Evolutionary conservation across 768 basidiomycete genomes (phyloP).

Genomic region (Pleurotus sapidus): DNA sequence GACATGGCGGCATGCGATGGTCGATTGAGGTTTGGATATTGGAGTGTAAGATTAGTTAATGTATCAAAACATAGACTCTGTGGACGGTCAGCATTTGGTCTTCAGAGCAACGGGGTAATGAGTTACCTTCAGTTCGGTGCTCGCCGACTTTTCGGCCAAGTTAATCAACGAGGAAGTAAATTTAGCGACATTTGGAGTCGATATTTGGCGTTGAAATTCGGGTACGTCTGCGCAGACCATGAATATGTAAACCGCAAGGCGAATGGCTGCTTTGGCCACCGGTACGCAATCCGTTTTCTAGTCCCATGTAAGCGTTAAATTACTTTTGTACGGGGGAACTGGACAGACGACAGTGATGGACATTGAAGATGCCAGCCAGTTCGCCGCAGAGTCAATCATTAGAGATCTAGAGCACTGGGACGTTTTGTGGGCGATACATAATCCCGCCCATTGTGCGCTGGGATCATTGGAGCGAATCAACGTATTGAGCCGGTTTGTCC

Average conservation of each 20-base stretch:
- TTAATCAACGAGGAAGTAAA: slow-evolving; percentile 57
- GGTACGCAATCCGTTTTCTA: slow-evolving; percentile 72
- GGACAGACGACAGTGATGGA: slow-evolving; percentile 69
- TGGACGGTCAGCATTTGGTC: not conserved
- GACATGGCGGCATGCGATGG: slow-evolving; percentile 51
- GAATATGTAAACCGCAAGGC: slow-evolving; percentile 63
- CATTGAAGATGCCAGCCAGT: slow-evolving; percentile 66
- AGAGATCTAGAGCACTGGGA: slow-evolving; percentile 52
- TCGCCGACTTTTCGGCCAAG: slow-evolving; percentile 48
- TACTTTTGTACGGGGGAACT: slow-evolving; percentile 16
- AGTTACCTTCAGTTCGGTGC: slow-evolving; percentile 53
- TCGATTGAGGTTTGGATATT: slow-evolving; percentile 69
- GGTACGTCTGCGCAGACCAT: slow-evolving; percentile 54
- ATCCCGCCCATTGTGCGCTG: slow-evolving; percentile 78
- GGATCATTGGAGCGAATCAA: slow-evolving; percentile 75
- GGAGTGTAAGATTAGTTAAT: slow-evolving; percentile 51
- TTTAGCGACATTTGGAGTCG: slow-evolving; percentile 69
- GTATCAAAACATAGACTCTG: slow-evolving; percentile 47
- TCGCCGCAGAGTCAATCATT: slow-evolving; percentile 69
- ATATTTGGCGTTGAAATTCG: slow-evolving; percentile 82
- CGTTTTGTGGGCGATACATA: slow-evolving; percentile 71
- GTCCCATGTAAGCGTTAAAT: slow-evolving; percentile 19
- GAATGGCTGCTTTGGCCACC: slow-evolving; percentile 58
- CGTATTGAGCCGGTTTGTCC: slow-evolving; percentile 70
- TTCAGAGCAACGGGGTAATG: not conserved